Conservation (phyloP, 1,139 yeast genomes). For the Pneumocystis oryctolagi region DNA sequence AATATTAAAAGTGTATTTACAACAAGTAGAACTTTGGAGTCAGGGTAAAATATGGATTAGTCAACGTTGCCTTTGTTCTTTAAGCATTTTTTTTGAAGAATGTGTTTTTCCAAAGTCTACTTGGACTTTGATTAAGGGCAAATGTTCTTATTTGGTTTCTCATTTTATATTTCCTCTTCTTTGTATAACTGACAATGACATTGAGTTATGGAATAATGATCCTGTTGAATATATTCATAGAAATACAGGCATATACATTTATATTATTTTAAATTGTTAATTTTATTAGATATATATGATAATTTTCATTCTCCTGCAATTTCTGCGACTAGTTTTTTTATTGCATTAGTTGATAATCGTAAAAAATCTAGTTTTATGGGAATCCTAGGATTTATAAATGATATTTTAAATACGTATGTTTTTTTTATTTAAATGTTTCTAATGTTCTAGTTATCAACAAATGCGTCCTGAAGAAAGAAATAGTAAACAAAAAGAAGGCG, state of each 20-base stretch:
- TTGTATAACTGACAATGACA: conserved; percentile 51
- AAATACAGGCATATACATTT: conserved; percentile 43
- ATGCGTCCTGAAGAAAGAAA: conserved; percentile 36
- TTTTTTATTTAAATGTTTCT: not conserved
- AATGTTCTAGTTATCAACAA: conserved; percentile 23
- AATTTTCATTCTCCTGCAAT: conserved; percentile 65
- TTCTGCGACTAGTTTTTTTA: conserved; percentile 66
- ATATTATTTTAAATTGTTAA: not conserved
- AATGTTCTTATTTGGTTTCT: conserved; percentile 46
- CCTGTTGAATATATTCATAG: conserved; percentile 83
- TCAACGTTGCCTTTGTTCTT: conserved; percentile 46
- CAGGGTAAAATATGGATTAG: conserved; percentile 52
- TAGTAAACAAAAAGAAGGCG: conserved; percentile 68
- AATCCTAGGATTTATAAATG: conserved; percentile 51
- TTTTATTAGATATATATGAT: conserved; percentile 31
- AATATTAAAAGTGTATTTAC: conserved; percentile 46
- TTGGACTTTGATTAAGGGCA: conserved; percentile 61
- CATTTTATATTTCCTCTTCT: conserved; percentile 70
- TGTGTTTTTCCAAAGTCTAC: conserved; percentile 51
- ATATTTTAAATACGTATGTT: conserved; percentile 23
- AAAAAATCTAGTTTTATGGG: conserved; percentile 46
- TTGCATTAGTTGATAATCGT: conserved; percentile 55
- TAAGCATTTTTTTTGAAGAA: conserved; percentile 58
- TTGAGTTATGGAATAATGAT: conserved; percentile 71
- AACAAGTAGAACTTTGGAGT: conserved; percentile 63